Evolutionary conservation across 345 rosid species (phyloP).

Genomic region (Anastatica hierochuntica): DNA sequence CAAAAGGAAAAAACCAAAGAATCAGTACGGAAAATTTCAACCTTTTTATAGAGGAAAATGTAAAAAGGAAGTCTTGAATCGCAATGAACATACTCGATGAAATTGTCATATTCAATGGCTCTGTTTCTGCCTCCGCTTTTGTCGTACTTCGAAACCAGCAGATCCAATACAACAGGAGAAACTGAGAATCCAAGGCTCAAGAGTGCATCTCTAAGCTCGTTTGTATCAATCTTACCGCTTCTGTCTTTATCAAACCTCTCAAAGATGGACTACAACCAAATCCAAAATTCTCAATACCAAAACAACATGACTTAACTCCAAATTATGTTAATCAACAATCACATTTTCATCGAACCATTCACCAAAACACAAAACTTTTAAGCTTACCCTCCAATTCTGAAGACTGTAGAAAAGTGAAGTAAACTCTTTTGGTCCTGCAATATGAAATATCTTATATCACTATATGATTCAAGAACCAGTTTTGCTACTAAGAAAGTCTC

Average conservation of each 20-base stretch:
- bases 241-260: conserved; percentile 81
- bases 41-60: no score
- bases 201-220: conserved; percentile 84
- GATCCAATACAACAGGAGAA: conserved; percentile 56
- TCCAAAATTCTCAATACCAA: background rate
- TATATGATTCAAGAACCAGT: no score
- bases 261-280: conserved; percentile 44
- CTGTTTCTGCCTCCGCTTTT: conserved; percentile 61
- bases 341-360: no score
- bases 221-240: conserved; percentile 71
- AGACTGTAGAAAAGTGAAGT: conserved; percentile 75
- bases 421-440: conserved; percentile 84
- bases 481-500: background rate
- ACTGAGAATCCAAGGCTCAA: conserved; percentile 68
- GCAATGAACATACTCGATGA: conserved; percentile 60
- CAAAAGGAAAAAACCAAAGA: background rate
- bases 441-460: background rate
- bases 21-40: no score
- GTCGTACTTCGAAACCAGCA: conserved; percentile 75
- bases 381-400: conserved; percentile 87
- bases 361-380: no score
- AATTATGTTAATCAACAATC: background rate
- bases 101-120: conserved; percentile 88
- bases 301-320: background rate
- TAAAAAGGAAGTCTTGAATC: background rate